Evolutionary conservation across 106 monocot genomes (phyloP).

Genomic region (Apostasia shenzhenica): DNA sequence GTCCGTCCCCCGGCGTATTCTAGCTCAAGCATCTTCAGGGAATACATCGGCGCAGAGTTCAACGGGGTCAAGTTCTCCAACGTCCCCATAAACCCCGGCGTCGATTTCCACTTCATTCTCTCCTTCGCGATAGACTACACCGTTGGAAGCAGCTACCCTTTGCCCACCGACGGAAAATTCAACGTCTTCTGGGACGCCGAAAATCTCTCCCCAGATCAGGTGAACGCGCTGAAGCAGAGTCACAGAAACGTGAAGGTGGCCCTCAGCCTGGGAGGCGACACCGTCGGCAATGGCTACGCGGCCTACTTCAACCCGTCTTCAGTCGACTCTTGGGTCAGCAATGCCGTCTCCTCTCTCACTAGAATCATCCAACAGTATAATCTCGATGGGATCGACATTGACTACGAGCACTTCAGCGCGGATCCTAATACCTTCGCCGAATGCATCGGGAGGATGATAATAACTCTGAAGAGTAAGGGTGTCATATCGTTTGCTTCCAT

Average conservation of each 20-base stretch:
- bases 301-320: conserved; percentile 34
- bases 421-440: conserved; percentile 15
- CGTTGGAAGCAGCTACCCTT: neutral
- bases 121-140: conserved; percentile 26
- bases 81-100: conserved; percentile 33
- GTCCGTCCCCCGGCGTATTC: too few species aligned
- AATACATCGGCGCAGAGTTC: conserved; percentile 39
- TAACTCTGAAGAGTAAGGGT: conserved; percentile 16
- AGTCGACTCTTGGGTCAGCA: conserved; percentile 39
- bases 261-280: conserved; percentile 14
- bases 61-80: conserved; percentile 38
- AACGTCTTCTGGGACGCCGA: conserved; percentile 22
- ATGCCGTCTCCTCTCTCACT: conserved; percentile 39
- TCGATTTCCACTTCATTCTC: conserved; percentile 27
- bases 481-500: conserved; percentile 27
- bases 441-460: conserved; percentile 15
- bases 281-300: conserved; percentile 4
- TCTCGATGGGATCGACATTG: conserved; percentile 52
- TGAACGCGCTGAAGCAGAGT: conserved; percentile 10
- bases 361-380: conserved; percentile 34
- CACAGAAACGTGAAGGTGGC: conserved; percentile 18
- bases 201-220: conserved; percentile 10
- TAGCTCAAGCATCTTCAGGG: conserved; percentile 15
- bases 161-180: conserved; percentile 17
- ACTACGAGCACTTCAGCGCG: conserved; percentile 44